Conservation (phyloP, 225 moss, liverwort and hornwort species). For the Straminergon stramineum region DNA sequence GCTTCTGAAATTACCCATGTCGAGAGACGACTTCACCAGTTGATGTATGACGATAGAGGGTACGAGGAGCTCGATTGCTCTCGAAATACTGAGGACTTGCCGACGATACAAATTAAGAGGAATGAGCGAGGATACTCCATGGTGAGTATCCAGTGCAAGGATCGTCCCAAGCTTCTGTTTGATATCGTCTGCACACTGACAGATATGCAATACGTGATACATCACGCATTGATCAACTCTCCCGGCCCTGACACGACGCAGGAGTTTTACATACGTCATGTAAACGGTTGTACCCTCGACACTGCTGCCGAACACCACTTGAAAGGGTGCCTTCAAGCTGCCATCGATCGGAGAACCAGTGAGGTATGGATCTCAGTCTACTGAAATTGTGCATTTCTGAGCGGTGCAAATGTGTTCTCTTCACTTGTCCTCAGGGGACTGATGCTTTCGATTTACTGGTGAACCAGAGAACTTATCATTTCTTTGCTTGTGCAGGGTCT, state of each 20-base stretch:
- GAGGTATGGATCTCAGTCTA: background rate
- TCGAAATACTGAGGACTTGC: background rate
- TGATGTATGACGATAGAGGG: constrained; percentile 31
- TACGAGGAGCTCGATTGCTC: background rate
- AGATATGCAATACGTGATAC: constrained; percentile 49
- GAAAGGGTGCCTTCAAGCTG: constrained; percentile 34
- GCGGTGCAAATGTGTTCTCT: too few relatives aligned
- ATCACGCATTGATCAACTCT: constrained; percentile 44
- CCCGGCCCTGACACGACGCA: constrained; percentile 25
- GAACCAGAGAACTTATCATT: background rate
- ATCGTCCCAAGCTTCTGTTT: constrained; percentile 46
- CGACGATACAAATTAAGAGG: constrained; percentile 26
- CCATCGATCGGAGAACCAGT: constrained; percentile 31
- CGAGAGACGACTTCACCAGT: constrained; percentile 39
- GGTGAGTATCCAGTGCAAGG: constrained; percentile 33
- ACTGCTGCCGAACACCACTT: constrained; percentile 21
- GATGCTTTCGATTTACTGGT: background rate
- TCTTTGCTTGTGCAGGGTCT: constrained; percentile 12
- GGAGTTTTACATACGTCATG: constrained; percentile 45
- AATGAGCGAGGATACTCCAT: constrained; percentile 39
- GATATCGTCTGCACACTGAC: constrained; percentile 46
- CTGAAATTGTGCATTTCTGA: too few relatives aligned
- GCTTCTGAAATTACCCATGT: constrained; percentile 32
- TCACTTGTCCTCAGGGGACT: background rate
- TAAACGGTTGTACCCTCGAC: constrained; percentile 28